phyloP scores from a whole-genome alignment of 1,284 basidiomycete genomes.

The Cerrena zonata region DNA sequence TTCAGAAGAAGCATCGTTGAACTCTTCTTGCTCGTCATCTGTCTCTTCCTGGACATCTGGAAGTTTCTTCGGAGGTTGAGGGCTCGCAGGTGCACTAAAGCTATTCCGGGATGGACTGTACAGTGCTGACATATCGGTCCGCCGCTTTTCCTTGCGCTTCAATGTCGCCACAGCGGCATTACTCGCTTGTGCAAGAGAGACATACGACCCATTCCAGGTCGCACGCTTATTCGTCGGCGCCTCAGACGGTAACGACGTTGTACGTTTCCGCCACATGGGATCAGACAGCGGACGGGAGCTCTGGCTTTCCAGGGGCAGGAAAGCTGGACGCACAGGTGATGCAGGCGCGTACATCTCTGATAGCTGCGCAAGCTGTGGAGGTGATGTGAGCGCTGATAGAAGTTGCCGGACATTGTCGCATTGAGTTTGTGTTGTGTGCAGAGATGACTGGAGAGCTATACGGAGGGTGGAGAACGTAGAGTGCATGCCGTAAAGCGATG shows the following conservation, averaged over 20 bases:
- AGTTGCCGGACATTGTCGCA: conserved; percentile 75
- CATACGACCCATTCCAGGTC: conserved; percentile 69
- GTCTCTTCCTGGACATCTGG: conserved; percentile 38
- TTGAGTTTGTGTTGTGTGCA: conserved; percentile 68
- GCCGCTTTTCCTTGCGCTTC: conserved; percentile 41
- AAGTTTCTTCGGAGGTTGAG: conserved; percentile 26
- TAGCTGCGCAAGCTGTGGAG: conserved; percentile 62
- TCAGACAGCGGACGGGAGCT: conserved; percentile 36
- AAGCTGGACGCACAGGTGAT: conserved; percentile 45
- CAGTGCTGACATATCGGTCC: conserved; percentile 48
- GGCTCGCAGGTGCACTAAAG: conserved; percentile 47
- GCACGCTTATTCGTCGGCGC: conserved; percentile 46
- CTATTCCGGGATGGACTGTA: conserved; percentile 30
- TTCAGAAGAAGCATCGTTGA: conserved; percentile 8
- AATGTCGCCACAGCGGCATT: conserved; percentile 35
- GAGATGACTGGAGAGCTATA: conserved; percentile 61
- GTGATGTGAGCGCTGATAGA: conserved; percentile 65
- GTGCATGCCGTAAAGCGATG: conserved; percentile 34
- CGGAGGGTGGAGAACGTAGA: conserved; percentile 57
- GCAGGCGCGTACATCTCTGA: conserved; percentile 81
- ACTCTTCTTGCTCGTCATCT: conserved; percentile 13
- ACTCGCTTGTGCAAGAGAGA: conserved; percentile 40
- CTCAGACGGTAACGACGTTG: conserved; percentile 13
- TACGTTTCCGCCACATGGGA: conserved; percentile 29
- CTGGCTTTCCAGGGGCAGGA: conserved; percentile 27